A percentile compares a stretch with the other conserved stretches of the same genome.
Conservation (phyloP, 2,329 filamentous ascomycete species). For the Arthrobotrys megalospora region DNA sequence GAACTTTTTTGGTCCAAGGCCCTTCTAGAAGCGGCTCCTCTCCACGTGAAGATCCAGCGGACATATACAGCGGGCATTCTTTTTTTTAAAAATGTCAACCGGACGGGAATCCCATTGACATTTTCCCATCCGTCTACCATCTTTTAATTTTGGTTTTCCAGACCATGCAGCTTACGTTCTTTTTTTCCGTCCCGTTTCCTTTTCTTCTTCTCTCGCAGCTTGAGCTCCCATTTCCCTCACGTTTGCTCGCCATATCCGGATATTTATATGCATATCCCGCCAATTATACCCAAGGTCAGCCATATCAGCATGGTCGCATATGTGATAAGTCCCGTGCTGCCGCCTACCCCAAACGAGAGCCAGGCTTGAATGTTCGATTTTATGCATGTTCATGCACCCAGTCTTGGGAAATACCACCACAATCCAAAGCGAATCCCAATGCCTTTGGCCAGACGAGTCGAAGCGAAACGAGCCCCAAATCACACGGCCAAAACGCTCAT, state of each 20-base stretch:
- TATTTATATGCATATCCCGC: constrained; percentile 49
- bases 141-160: not conserved
- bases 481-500: constrained; percentile 31
- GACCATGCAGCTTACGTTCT: not conserved
- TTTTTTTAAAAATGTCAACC: constrained; percentile 12
- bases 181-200: constrained; percentile 7
- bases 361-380: constrained; percentile 41
- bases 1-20: constrained; percentile 4
- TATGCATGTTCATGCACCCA: constrained; percentile 52
- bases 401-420: constrained; percentile 23
- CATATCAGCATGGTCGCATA: constrained; percentile 13
- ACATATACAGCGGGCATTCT: not conserved
- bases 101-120: not conserved
- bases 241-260: constrained; percentile 41
- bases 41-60: constrained; percentile 33
- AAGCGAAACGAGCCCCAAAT: constrained; percentile 26
- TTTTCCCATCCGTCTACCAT: not conserved
- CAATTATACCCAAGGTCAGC: constrained; percentile 38
- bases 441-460: not conserved
- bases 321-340: constrained; percentile 45
- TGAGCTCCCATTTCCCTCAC: constrained; percentile 14
- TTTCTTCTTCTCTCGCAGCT: not conserved
- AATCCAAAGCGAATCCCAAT: constrained; percentile 9
- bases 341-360: constrained; percentile 33
- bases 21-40: constrained; percentile 36